Base-by-base conservation (phyloP, 495 filamentous ascomycete genomes). In the Neurospora sp. region DNA sequence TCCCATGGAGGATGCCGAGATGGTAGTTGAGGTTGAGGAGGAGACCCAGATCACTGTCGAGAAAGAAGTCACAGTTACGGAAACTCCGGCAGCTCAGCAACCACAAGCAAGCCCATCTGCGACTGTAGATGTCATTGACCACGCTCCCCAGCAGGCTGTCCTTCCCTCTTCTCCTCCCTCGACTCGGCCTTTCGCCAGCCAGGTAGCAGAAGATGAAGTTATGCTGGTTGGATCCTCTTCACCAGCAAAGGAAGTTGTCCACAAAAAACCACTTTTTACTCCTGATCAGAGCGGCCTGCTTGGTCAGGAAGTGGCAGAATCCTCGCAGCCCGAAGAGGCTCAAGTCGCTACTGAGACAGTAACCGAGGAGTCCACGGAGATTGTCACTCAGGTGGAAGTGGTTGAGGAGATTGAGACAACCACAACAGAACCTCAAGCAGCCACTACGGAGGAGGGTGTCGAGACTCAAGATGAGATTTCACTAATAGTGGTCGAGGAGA, bases 391-490 rank as follows among this genome's bases (percentile, higher is more conserved):
- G 5, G 48, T 59, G 20, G 48, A 59, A 27, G 22, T 59, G 20
- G 11, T 66, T 18, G 53, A 18, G 8, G 53, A 66, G 8, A 66
- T 3, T 1, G 27, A 66, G 53, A 66, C 53, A 3, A 5, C 16
- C 3, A 66, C 53, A 35, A 66, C 27, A 18, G 31, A 35, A 1
- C 53, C 53, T 35, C 53, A 66, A 18, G 53, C 35, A 35, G 53
- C 27, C 53, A 66, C 53, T 4, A 22, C 12, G 3, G 39, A 40
- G 22, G 42, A 73, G 61, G 40, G 68, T 53, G 42, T 41, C 40
- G 39, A 40, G 70, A 35, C 70, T 20, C 70, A 59, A 73, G 38
- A 69, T 61, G 40, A 73, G 35, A 40, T 73, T 46, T 40, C 68
- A 40, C 72, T 69, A 44, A 35, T 71, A 73, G 38, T 68, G 22